Conservation (phyloP, 1,284 basidiomycete genomes). For the Anthracocystis setariae region DNA sequence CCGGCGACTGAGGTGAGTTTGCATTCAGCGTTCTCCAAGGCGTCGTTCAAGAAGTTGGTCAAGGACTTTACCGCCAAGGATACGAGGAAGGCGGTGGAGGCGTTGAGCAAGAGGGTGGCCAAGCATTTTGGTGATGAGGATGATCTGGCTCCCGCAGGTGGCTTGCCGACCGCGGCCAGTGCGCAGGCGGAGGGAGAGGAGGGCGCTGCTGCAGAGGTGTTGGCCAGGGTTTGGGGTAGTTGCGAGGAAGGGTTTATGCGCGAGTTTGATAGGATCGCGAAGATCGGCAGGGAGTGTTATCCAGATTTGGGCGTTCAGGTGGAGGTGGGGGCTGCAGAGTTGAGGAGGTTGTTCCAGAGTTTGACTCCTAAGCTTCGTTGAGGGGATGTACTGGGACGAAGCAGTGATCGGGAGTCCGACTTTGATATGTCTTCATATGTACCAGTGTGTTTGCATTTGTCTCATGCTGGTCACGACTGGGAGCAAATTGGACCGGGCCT, state of each 20-base stretch:
- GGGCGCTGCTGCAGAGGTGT: constrained; percentile 30
- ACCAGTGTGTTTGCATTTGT: neutral
- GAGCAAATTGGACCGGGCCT: too few species aligned
- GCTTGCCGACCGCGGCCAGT: neutral
- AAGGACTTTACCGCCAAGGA: constrained; percentile 90
- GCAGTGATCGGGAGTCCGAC: too few species aligned
- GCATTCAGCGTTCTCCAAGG: constrained; percentile 80
- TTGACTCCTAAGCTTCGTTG: constrained; percentile 21
- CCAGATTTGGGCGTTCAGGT: constrained; percentile 14
- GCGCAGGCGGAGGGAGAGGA: neutral
- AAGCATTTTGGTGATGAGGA: constrained; percentile 85
- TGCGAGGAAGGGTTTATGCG: constrained; percentile 47
- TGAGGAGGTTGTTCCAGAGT: constrained; percentile 31
- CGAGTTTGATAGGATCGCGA: constrained; percentile 39
- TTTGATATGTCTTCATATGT: neutral
- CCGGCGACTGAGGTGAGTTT: constrained; percentile 81
- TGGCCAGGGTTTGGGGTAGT: constrained; percentile 40
- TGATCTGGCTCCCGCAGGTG: constrained; percentile 48
- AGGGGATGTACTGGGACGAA: neutral
- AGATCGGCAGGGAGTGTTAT: constrained; percentile 53
- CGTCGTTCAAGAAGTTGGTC: constrained; percentile 81
- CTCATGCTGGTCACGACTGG: neutral
- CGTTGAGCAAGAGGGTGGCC: constrained; percentile 87
- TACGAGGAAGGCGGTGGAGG: constrained; percentile 82
- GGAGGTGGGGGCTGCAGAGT: constrained; percentile 33